These are phyloP conservation scores for Penicillium sp. DNA, from an alignment of 2,329 filamentous ascomycete species.

Conservation along the genomic window DNA sequence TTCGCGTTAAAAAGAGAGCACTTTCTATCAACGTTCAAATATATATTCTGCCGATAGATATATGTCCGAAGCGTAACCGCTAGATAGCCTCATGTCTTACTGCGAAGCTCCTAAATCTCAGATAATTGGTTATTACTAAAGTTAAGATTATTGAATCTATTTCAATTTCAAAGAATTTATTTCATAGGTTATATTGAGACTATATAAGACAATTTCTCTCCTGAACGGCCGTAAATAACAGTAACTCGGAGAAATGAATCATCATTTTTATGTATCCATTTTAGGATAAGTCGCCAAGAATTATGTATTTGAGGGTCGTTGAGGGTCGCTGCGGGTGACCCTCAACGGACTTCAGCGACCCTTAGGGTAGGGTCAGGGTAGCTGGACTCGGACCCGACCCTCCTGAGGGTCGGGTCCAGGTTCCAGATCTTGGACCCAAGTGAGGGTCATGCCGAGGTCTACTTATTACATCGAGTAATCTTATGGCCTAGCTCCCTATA, in stretches of 20 bases:
- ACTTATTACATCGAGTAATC: no score
- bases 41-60: no score
- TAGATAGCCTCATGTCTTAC: background rate
- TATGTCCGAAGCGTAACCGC: no score
- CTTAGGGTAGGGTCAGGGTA: background rate
- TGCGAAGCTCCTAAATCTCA: background rate
- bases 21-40: no score
- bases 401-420: no score
- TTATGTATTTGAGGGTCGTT: background rate
- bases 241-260: background rate
- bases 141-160: background rate
- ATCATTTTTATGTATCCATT: background rate
- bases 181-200: background rate
- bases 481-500: no score
- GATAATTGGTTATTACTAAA: background rate
- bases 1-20: no score
- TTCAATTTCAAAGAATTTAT: constrained; percentile 1
- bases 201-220: background rate
- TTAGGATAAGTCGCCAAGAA: background rate
- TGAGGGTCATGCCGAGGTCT: no score
- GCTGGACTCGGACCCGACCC: no score
- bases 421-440: no score
- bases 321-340: background rate
- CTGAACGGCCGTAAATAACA: background rate
- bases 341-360: background rate